Base-by-base conservation (phyloP, 2,329 filamentous ascomycete species). In the Apiospora hydei region DNA sequence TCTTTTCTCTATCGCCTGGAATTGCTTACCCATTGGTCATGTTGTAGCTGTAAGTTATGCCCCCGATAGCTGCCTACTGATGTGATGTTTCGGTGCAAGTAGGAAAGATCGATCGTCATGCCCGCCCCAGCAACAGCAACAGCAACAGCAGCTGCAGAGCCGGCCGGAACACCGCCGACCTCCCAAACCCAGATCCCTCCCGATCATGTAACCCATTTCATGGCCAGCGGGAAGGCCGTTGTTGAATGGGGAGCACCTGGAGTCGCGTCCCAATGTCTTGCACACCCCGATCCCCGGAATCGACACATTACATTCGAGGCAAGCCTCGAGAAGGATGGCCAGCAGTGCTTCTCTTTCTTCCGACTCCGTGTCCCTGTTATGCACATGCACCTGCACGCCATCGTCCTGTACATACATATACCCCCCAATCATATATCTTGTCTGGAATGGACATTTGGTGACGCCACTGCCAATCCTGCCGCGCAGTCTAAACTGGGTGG, bases 341-440 rank as follows among this genome's bases (percentile, higher is more conserved):
- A 61, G n/a, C 43, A 71, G 44, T 61, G 30, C 44, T 44, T 68
- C 4, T 49, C 66, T 4, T 71, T 71, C 66, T 69, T 71, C 21
- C 49, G 70, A 71, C 66, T 71, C 11, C 70, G 70, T 34, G 34
- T 71, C n/a, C 70, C 70, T n/a, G 47, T 69, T 38, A 51, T 47
- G 41, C 70, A 68, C 49, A 71, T 53, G 66, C 70, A 71, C 47
- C 69, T 70, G 21, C 64, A 71, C 24, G 70, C 68, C 49, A 71
- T 69, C 34, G 64, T 61, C 34, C 44, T 71, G 34, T 71, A 71
- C 66, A 71, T 71, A 71, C 70, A 71, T 38, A 71, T 71, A 46
- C 70, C 70, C 30, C 70, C 70, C 38, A 43, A 69, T 64, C 70
- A 71, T 71, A 64, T 71, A 49, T 51, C 66, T 8, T 71, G 66